These are phyloP conservation scores for Quercus agrifolia DNA, from an alignment of 306 rosid species.

Conservation along the genomic window DNA sequence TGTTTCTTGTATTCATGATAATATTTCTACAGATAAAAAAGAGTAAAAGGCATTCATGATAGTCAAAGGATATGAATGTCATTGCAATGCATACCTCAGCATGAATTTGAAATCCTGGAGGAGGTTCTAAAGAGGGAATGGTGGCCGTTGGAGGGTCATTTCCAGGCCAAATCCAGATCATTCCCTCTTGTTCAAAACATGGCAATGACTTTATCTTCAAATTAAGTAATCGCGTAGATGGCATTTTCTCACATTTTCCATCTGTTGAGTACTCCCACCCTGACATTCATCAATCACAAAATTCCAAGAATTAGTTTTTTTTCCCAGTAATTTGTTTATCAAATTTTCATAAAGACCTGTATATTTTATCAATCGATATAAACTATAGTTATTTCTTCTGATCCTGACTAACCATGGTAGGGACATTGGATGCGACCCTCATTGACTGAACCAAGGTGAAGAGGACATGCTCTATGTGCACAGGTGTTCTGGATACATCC, in stretches of 20 bases:
- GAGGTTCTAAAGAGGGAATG: constrained; percentile 83
- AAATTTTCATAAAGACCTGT: neutral
- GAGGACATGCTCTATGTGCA: constrained; percentile 98
- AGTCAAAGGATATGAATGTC: neutral
- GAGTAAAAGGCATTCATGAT: too few relatives aligned
- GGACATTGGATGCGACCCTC: constrained; percentile 96
- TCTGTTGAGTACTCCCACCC: constrained; percentile 95
- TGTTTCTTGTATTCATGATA: constrained; percentile 1
- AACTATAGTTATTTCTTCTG: neutral
- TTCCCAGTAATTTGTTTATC: neutral
- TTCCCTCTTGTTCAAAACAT: constrained; percentile 88
- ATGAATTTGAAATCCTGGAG: constrained; percentile 80
- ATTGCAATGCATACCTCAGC: constrained; percentile 60
- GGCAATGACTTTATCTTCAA: constrained; percentile 85
- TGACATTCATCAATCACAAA: constrained; percentile 38
- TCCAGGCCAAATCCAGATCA: constrained; percentile 99
- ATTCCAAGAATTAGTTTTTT: constrained; percentile 12
- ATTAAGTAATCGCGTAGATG: constrained; percentile 61
- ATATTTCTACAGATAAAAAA: too few relatives aligned
- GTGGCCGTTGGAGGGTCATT: constrained; percentile 70
- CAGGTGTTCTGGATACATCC: constrained; percentile 97
- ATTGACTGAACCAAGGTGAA: constrained; percentile 86
- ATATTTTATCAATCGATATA: neutral
- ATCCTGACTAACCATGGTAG: constrained; percentile 72
- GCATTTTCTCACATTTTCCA: constrained; percentile 99